Evolutionary conservation across 2,329 filamentous ascomycete genomes (phyloP).

Genomic region (Amesomyces nigricolor): DNA sequence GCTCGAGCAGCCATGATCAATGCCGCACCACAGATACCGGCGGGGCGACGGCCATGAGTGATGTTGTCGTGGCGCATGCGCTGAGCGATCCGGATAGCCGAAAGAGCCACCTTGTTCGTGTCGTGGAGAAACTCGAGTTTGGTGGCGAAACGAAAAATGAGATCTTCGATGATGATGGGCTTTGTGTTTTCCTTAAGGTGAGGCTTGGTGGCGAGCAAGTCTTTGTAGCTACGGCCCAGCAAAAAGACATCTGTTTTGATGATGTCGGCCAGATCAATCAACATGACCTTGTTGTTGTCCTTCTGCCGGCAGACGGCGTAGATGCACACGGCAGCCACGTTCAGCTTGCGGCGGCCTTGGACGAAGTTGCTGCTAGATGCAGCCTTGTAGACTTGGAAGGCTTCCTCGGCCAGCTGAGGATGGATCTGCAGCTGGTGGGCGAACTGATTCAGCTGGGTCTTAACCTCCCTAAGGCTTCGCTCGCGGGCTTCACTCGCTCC

Average conservation of each 20-base stretch:
- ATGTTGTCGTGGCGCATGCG: constrained; percentile 98
- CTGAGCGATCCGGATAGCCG: constrained; percentile 80
- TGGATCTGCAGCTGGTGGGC: constrained; percentile 54
- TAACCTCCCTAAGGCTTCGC: constrained; percentile 54
- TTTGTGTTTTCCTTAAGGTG: constrained; percentile 47
- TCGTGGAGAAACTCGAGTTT: constrained; percentile 85
- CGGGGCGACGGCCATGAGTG: constrained; percentile 85
- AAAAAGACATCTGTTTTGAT: constrained; percentile 83
- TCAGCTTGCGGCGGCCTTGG: constrained; percentile 77
- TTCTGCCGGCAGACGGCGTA: constrained; percentile 82
- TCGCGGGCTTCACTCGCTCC: constrained; percentile 54
- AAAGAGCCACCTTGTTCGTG: constrained; percentile 77
- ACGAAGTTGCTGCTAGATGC: constrained; percentile 71
- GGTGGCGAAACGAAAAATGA: constrained; percentile 85
- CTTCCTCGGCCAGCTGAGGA: constrained; percentile 58
- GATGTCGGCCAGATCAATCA: constrained; percentile 92
- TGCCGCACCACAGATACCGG: constrained; percentile 89
- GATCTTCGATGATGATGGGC: constrained; percentile 77
- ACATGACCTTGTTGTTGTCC: constrained; percentile 75
- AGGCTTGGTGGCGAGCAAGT: constrained; percentile 64
- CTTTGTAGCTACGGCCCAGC: constrained; percentile 84
- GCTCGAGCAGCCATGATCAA: constrained; percentile 92
- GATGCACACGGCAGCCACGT: constrained; percentile 83
- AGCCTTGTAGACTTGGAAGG: constrained; percentile 69
- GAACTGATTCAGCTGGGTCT: constrained; percentile 57